Evolutionary conservation across 2,329 filamentous ascomycete species (phyloP).

Genomic region (Parascedosporium putredinis): DNA sequence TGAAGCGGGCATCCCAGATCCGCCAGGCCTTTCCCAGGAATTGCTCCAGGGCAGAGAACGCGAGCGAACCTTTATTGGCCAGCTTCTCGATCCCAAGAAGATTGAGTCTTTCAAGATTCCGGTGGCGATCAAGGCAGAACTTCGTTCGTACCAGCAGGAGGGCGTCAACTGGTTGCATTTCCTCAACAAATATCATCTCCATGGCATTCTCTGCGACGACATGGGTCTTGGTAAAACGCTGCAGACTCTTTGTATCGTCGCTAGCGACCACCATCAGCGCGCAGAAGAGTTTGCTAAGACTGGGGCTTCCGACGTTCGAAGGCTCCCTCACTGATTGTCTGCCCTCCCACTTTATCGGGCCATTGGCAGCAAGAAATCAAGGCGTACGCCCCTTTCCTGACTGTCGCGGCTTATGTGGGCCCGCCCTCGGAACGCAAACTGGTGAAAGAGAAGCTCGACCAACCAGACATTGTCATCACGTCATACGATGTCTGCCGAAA

Average conservation of each 20-base stretch:
- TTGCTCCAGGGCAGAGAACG: constrained; percentile 82
- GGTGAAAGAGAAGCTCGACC: constrained; percentile 57
- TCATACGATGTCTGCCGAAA: constrained; percentile 98
- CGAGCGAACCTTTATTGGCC: constrained; percentile 91
- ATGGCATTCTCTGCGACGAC: constrained; percentile 96
- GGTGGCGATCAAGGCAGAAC: constrained; percentile 90
- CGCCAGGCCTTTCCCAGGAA: constrained; percentile 81
- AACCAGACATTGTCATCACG: constrained; percentile 88
- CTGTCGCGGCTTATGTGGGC: constrained; percentile 82
- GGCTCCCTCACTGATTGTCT: constrained; percentile 89
- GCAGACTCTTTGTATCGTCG: constrained; percentile 95
- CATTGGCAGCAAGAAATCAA: constrained; percentile 99
- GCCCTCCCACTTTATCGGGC: constrained; percentile 88
- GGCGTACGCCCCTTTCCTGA: constrained; percentile 89
- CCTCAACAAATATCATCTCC: constrained; percentile 93
- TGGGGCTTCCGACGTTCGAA: constrained; percentile 63
- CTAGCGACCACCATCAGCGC: constrained; percentile 90
- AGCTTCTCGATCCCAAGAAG: constrained; percentile 94
- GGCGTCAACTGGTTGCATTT: constrained; percentile 98
- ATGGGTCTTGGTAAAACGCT: constrained; percentile 98
- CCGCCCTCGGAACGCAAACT: constrained; percentile 70
- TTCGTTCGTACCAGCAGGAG: constrained; percentile 95
- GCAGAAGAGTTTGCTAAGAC: constrained; percentile 85
- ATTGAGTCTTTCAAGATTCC: constrained; percentile 90
- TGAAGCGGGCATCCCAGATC: constrained; percentile 94